Evolutionary conservation across 2,329 filamentous ascomycete genomes (phyloP), one percentile per base, ranked within the genome.

Genomic region (Fusarium odoratissimum): DNA sequence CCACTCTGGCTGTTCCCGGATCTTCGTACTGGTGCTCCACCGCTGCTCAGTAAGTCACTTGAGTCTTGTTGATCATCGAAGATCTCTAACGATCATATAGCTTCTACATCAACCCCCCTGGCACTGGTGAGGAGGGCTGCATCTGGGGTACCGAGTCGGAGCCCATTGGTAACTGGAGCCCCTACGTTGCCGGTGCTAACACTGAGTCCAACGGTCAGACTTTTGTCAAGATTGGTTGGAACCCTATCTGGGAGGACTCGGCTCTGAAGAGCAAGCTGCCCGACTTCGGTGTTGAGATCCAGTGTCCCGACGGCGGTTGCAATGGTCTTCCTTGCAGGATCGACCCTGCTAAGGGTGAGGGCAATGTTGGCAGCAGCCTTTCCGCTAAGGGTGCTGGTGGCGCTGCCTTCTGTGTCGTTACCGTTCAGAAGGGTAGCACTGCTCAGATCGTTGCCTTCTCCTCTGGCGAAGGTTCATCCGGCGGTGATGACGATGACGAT

Each of bases 41-140:
- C 17, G 89, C 92, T 65, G 91, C 93, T 65, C 93, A 95, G 89
- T 93, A 86, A 86, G 91, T 75, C 35, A 11, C 19, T 35, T 6
- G 25, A 37, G 14, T 33, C 17, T 28, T 35, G 35, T 21, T 60
- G 21, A 48, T 48, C 55, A 78, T 79, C 77, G 64, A 79, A 48
- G 30, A 52, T 71, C 49, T 60, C 68, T 55, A 59, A 77, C 74
- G 45, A n/a, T 13, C 67, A 90, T 31, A 11, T 71, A 92, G 90
- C 80, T 95, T 88, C 82, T 95, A 95, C 78, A 89, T 95, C 83
- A 95, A 95, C 82, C 87, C 91, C 35, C 93, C 93, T 38, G 93
- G 93, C 68, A 85, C 89, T 49, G 83, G 87, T 10, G 83, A 84
- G 9, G 86, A 90, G 55, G 92, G 88, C 56, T 95, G 93, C 80